These are phyloP conservation scores for Aureobasidium sp. DNA, from an alignment of 2,329 filamentous ascomycete genomes.

Conservation along the genomic window DNA sequence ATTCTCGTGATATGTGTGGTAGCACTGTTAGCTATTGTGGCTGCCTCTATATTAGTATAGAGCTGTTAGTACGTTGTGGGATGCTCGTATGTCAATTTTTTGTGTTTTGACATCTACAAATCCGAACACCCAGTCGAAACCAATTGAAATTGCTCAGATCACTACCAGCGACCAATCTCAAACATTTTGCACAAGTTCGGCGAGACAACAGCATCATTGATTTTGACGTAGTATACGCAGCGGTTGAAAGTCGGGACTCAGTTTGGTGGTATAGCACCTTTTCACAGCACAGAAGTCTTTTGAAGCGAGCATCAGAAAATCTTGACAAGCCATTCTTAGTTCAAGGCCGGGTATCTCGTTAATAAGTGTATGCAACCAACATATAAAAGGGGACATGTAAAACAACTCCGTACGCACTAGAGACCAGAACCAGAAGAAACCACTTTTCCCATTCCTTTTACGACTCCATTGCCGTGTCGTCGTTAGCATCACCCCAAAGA, in stretches of 20 bases:
- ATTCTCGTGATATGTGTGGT: not conserved
- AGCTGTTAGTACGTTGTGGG: too few relatives aligned
- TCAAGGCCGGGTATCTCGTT: constrained; percentile 10
- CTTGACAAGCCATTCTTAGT: constrained; percentile 9
- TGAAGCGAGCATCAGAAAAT: not conserved
- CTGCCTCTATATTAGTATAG: not conserved
- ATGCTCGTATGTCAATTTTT: too few relatives aligned
- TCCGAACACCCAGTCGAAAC: too few relatives aligned
- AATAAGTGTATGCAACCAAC: constrained; percentile 7
- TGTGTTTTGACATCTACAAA: too few relatives aligned
- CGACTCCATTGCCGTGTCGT: constrained; percentile 10
- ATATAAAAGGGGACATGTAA: not conserved
- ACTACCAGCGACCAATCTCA: too few relatives aligned
- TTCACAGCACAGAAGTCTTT: not conserved
- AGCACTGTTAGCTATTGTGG: not conserved
- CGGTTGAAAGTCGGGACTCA: too few relatives aligned
- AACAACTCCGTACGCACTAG: constrained; percentile 8
- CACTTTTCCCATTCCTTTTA: not conserved
- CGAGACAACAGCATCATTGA: too few relatives aligned
- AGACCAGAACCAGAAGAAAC: not conserved
- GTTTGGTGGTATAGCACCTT: not conserved
- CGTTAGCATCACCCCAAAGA: constrained; percentile 56
- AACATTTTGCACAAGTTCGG: too few relatives aligned
- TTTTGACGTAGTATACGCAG: too few relatives aligned
- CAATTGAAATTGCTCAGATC: too few relatives aligned